Conservation (phyloP, 768 basidiomycete species). For the Suillus plorans region DNA sequence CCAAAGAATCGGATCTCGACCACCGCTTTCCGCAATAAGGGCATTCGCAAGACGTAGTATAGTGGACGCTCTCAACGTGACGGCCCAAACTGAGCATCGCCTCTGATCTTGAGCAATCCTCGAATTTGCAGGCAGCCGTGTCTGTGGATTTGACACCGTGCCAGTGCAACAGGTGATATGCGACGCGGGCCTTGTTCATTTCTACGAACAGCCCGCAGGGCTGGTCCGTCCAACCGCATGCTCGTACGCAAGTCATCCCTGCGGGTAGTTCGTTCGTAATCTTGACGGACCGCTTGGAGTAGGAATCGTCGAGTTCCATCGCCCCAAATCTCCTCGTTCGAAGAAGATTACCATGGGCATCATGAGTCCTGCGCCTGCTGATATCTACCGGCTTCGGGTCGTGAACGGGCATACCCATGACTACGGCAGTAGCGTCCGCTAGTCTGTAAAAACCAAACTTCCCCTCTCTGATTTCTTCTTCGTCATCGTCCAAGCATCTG, state of each 20-base stretch:
- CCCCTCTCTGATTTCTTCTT: neutral
- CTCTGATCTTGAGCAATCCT: neutral
- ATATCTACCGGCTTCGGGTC: neutral
- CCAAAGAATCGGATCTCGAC: neutral
- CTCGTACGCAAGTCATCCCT: neutral
- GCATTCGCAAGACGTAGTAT: neutral
- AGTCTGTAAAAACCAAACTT: neutral
- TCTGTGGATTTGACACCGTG: neutral
- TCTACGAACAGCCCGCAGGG: neutral
- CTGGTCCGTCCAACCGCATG: neutral
- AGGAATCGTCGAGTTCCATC: constrained; percentile 1
- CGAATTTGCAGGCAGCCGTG: neutral
- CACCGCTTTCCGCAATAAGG: neutral
- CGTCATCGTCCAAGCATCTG: neutral
- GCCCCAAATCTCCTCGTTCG: neutral
- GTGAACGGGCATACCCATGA: neutral
- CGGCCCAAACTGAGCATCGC: neutral
- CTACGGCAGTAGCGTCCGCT: neutral
- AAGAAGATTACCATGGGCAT: neutral
- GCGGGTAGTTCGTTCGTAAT: neutral
- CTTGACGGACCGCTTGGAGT: neutral
- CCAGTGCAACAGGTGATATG: neutral
- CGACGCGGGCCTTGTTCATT: neutral
- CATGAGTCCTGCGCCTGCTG: neutral
- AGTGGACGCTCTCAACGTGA: neutral